Evolutionary conservation across 1,139 yeast species (phyloP).

Genomic region (Schwanniomyces etchellsii): DNA sequence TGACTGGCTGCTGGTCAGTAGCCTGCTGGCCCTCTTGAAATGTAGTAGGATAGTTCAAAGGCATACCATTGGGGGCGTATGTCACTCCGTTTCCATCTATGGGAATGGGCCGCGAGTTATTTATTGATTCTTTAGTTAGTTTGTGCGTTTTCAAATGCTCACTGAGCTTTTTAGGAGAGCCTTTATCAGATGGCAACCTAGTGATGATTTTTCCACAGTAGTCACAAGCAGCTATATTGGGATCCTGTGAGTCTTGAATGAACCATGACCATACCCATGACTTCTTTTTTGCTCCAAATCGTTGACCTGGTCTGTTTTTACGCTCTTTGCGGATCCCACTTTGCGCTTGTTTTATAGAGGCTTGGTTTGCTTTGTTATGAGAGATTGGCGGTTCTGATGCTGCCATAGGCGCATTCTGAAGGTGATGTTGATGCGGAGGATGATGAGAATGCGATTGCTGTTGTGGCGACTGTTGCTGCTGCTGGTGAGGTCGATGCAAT

Average conservation of each 20-base stretch:
- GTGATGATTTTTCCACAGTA: conserved; percentile 45
- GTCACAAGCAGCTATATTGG: conserved; percentile 51
- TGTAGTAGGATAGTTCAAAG: conserved; percentile 12
- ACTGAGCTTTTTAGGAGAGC: conserved; percentile 53
- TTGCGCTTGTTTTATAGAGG: conserved; percentile 5
- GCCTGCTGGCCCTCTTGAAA: conserved; percentile 6
- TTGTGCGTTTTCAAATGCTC: conserved; percentile 56
- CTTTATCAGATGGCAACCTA: conserved; percentile 48
- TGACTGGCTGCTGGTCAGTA: conserved; percentile 4
- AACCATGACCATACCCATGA: conserved; percentile 66
- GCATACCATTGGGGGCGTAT: conserved; percentile 24
- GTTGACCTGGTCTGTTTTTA: conserved; percentile 44
- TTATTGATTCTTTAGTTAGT: conserved; percentile 32
- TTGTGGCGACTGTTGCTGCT: conserved; percentile 10
- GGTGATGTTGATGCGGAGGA: conserved; percentile 10
- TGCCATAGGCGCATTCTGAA: conserved; percentile 11
- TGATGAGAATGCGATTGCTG: conserved; percentile 13
- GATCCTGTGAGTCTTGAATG: conserved; percentile 42
- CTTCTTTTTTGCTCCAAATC: conserved; percentile 53
- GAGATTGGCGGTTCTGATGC: conserved; percentile 8
- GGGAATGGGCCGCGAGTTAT: conserved; percentile 29
- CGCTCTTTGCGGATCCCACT: conserved; percentile 17
- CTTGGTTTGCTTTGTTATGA: conserved; percentile 5
- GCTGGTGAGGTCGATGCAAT: conserved; percentile 15
- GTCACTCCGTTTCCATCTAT: conserved; percentile 36